Conservation (phyloP, 2,329 filamentous ascomycete genomes). For the Phialophora verrucosa region DNA sequence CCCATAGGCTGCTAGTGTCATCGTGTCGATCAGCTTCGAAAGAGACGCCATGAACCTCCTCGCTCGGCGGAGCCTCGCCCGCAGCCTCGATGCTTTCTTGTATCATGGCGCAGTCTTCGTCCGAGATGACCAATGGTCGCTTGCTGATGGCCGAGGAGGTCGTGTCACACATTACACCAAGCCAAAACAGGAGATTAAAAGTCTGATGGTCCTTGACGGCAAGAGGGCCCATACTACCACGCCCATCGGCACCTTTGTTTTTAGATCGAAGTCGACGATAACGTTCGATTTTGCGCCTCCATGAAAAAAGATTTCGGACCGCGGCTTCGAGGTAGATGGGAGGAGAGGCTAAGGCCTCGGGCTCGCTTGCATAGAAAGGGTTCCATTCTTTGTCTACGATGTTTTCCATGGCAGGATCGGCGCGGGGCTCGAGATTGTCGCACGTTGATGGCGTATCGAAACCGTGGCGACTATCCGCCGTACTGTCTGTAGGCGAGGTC, state of each 20-base stretch:
- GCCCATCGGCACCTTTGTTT: background rate
- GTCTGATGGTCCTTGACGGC: slow-evolving; percentile 52
- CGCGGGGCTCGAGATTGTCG: background rate
- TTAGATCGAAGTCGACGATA: slow-evolving; percentile 21
- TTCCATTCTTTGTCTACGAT: slow-evolving; percentile 27
- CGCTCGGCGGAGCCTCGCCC: slow-evolving; percentile 4
- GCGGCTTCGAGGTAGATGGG: slow-evolving; percentile 33
- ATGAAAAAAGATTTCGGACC: slow-evolving; percentile 33
- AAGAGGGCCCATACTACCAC: slow-evolving; percentile 11
- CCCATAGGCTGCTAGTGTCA: slow-evolving; percentile 38
- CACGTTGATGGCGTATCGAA: background rate
- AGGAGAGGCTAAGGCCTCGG: slow-evolving; percentile 26
- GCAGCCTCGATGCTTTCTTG: slow-evolving; percentile 6
- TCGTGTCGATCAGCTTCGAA: slow-evolving; percentile 36
- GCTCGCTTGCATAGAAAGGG: slow-evolving; percentile 26
- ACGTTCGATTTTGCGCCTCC: slow-evolving; percentile 29
- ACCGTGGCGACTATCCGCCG: slow-evolving; percentile 4
- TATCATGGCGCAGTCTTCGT: slow-evolving; percentile 54
- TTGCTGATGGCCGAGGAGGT: slow-evolving; percentile 61
- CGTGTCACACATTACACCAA: slow-evolving; percentile 66
- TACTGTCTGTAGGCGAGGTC: slow-evolving; percentile 4
- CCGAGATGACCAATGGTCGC: slow-evolving; percentile 53
- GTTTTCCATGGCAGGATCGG: slow-evolving; percentile 6
- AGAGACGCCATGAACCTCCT: slow-evolving; percentile 2
- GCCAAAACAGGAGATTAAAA: slow-evolving; percentile 63